phyloP scores from a whole-genome alignment of 305 asterid species.

The Fraxinus velutina region DNA sequence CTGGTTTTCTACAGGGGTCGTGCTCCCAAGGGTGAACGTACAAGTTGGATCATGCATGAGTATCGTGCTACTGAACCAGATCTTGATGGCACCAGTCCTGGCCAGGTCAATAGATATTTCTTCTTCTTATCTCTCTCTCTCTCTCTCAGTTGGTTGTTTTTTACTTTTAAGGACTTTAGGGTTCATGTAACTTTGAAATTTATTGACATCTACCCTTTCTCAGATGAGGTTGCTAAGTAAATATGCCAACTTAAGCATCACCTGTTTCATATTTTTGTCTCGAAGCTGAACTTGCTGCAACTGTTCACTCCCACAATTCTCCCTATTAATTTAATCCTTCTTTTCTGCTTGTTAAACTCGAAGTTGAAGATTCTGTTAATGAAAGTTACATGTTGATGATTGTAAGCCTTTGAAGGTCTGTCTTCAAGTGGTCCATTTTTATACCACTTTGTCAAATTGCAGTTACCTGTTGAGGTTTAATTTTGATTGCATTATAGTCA shows the following conservation, averaged over 20 bases:
- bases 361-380: not conserved
- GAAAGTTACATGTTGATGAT: not conserved
- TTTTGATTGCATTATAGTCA: not conserved
- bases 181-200: not conserved
- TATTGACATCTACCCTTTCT: not conserved
- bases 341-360: not conserved
- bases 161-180: not conserved
- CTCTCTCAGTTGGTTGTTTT: not conserved
- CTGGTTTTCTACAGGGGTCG: conserved; percentile 71
- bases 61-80: conserved; percentile 72
- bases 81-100: conserved; percentile 68
- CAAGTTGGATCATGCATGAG: conserved; percentile 77
- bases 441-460: not conserved
- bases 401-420: not conserved
- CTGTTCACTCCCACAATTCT: not conserved
- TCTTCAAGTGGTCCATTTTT: not conserved
- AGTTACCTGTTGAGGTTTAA: not conserved
- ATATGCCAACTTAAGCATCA: not conserved
- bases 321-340: not conserved
- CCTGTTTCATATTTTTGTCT: not conserved
- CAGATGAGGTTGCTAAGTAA: not conserved
- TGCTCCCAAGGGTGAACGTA: conserved; percentile 73
- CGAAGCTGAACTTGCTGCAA: not conserved
- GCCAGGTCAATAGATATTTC: conserved; percentile 44
- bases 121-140: not conserved